These are phyloP conservation scores for Pseudomonodictys pantanalensis DNA, from an alignment of 495 filamentous ascomycete species.

Conservation along the genomic window DNA sequence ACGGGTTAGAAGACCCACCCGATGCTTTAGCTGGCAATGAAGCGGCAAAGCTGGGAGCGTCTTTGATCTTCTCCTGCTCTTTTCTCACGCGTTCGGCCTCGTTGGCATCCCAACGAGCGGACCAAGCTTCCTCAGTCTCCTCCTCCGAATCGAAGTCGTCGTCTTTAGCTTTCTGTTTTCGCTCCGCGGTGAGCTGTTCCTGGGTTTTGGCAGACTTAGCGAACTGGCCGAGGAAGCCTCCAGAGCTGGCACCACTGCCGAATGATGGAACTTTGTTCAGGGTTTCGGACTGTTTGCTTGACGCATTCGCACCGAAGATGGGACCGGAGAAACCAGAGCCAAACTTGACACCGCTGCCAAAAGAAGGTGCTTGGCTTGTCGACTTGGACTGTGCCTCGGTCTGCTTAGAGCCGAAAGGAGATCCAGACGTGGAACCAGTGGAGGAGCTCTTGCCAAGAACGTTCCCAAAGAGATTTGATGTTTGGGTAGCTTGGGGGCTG, in stretches of 20 bases:
- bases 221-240: slow-evolving; percentile 12
- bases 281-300: not conserved
- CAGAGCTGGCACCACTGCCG: not conserved
- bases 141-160: slow-evolving; percentile 26
- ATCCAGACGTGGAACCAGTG: not conserved
- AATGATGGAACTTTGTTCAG: not conserved
- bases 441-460: not conserved
- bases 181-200: slow-evolving; percentile 17
- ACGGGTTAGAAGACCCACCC: not conserved
- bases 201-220: slow-evolving; percentile 9
- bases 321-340: slow-evolving; percentile 1
- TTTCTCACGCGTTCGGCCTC: slow-evolving; percentile 11
- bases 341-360: not conserved
- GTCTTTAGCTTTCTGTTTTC: slow-evolving; percentile 17
- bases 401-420: not conserved
- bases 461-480: slow-evolving; percentile 8
- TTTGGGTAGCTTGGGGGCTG: not conserved
- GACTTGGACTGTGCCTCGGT: not conserved
- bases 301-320: not conserved
- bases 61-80: slow-evolving; percentile 9
- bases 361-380: not conserved
- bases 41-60: not conserved
- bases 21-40: not conserved
- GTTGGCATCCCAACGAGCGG: slow-evolving; percentile 3
- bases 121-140: slow-evolving; percentile 17